These are phyloP conservation scores for Kwoniella botswanensis DNA, from an alignment of 768 basidiomycete genomes.

Conservation along the genomic window DNA sequence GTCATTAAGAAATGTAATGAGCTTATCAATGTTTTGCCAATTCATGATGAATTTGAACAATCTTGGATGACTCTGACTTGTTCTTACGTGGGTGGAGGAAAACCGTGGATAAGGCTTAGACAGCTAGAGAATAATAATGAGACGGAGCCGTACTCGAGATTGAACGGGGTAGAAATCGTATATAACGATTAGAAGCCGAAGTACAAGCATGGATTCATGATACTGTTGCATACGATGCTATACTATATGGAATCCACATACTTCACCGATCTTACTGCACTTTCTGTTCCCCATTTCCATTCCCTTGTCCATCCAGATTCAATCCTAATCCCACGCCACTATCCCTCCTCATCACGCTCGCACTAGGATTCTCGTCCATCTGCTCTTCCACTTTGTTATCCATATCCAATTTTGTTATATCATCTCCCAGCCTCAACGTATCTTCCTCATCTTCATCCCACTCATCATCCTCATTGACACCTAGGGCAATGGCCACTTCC, in stretches of 20 bases:
- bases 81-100: too few relatives aligned
- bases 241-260: background rate
- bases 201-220: too few relatives aligned
- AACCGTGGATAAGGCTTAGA: too few relatives aligned
- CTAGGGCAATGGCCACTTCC: slow-evolving; percentile 53
- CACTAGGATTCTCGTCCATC: background rate
- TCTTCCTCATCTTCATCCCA: slow-evolving; percentile 6
- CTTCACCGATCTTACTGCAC: background rate
- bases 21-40: too few relatives aligned
- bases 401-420: background rate
- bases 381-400: background rate
- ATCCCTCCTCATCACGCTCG: slow-evolving; percentile 3
- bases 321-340: slow-evolving; percentile 12
- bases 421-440: background rate
- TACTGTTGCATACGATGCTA: too few relatives aligned
- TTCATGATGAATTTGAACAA: too few relatives aligned
- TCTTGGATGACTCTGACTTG: too few relatives aligned
- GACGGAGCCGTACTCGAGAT: too few relatives aligned
- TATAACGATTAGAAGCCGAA: too few relatives aligned
- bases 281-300: background rate
- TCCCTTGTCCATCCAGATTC: slow-evolving; percentile 3
- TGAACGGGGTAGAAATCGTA: too few relatives aligned
- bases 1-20: too few relatives aligned
- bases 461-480: slow-evolving; percentile 33
- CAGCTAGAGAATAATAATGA: too few relatives aligned